These are phyloP conservation scores for Trametes villosa DNA, from an alignment of 768 basidiomycete genomes.

Conservation along the genomic window DNA sequence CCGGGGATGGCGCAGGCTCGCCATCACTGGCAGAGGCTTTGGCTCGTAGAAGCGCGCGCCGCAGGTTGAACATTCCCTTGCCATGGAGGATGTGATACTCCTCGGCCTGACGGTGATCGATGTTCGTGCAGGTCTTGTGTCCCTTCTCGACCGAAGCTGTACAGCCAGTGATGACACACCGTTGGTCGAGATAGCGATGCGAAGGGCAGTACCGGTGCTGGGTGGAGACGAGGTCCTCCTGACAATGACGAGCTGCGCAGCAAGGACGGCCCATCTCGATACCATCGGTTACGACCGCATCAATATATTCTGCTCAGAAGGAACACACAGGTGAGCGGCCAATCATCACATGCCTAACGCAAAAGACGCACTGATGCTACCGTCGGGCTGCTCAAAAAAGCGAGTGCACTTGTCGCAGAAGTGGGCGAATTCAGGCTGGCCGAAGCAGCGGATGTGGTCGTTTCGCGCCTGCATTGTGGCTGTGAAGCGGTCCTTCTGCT, in stretches of 20 bases:
- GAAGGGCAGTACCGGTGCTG: not conserved
- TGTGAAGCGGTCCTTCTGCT: slow-evolving; percentile 33
- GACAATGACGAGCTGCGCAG: not conserved
- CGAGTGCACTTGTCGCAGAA: not conserved
- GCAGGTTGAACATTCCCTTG: not conserved
- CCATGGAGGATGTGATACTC: not conserved
- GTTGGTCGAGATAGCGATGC: not conserved
- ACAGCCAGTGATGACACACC: not conserved
- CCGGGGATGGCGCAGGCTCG: too few relatives aligned
- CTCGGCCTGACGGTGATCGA: not conserved
- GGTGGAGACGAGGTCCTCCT: not conserved
- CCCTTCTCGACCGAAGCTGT: not conserved
- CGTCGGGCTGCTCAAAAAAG: not conserved
- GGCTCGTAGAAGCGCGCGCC: not conserved
- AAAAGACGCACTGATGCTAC: not conserved
- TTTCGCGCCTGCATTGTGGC: slow-evolving; percentile 34
- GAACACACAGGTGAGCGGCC: not conserved
- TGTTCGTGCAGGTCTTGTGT: not conserved
- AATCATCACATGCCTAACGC: not conserved
- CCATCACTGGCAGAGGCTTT: not conserved
- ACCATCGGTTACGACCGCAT: not conserved
- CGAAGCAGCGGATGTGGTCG: slow-evolving; percentile 25
- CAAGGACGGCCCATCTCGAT: not conserved
- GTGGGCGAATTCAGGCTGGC: slow-evolving; percentile 34
- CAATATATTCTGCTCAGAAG: not conserved